Conservation (phyloP, 2,329 filamentous ascomycete species). For the Sporothrix pseudoabietina region DNA sequence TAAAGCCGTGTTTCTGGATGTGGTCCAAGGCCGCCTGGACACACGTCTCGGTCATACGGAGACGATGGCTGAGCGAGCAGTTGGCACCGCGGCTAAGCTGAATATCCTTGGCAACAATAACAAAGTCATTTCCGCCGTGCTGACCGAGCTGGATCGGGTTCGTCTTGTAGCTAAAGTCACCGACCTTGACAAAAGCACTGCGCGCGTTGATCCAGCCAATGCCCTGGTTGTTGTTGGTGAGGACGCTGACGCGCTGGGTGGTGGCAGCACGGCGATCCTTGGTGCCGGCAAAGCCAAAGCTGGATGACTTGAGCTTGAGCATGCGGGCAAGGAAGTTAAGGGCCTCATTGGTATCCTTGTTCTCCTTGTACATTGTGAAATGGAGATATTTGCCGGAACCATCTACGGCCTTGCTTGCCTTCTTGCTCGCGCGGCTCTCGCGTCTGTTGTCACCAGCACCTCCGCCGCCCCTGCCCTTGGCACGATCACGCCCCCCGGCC, state of each 20-base stretch:
- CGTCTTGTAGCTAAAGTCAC: conserved; percentile 77
- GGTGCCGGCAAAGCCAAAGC: conserved; percentile 77
- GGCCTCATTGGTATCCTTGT: conserved; percentile 94
- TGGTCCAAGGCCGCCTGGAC: conserved; percentile 64
- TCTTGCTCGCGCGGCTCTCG: neutral
- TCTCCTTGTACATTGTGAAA: conserved; percentile 94
- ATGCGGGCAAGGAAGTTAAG: conserved; percentile 74
- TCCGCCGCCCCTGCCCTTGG: conserved; percentile 26
- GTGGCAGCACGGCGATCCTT: conserved; percentile 89
- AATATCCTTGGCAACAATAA: conserved; percentile 87
- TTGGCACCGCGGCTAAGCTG: conserved; percentile 54
- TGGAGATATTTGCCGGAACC: conserved; percentile 66
- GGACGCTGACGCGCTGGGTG: conserved; percentile 74
- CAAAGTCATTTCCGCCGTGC: conserved; percentile 86
- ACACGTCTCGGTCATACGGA: conserved; percentile 50
- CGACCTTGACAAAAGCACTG: conserved; percentile 65
- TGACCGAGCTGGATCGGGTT: conserved; percentile 79
- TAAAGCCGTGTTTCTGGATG: conserved; percentile 75
- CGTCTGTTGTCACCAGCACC: conserved; percentile 35
- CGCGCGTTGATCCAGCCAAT: conserved; percentile 67
- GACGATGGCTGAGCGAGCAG: conserved; percentile 53
- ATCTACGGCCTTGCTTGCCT: conserved; percentile 25
- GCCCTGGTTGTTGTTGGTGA: conserved; percentile 55
- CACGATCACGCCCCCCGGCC: conserved; percentile 34
- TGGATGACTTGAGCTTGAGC: conserved; percentile 72